Base-by-base conservation (phyloP, 2,329 filamentous ascomycete species). In the Phialemonium atrogriseum region DNA sequence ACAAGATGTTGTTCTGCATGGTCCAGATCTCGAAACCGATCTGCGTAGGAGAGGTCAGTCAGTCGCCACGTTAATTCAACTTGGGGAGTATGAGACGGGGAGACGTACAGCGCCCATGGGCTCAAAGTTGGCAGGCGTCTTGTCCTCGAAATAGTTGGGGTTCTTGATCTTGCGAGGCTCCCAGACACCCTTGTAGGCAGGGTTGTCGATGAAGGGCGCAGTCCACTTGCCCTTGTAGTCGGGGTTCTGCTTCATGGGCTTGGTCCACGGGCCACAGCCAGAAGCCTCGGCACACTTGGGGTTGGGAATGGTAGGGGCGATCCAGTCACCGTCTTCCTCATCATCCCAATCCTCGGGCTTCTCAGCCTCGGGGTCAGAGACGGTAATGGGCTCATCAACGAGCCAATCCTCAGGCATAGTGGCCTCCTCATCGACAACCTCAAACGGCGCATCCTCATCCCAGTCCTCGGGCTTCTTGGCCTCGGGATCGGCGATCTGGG, bases 281-380 rank as follows among this genome's bases (percentile, higher is more conserved):
- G 89, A 88, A 45, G 70, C 84, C 37, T 96, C 89, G 44, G 80
- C 77, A 56, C 91, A 96, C 77, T 94, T 94, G 62, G 89, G 84
- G 78, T 98, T 96, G 58, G 86, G 75, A 34, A 98, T 77, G 34
- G 80, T 87, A 36, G 89, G 91, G 32, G 88, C 67, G 46, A 94
- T 62, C 87, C 88, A 98, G 70, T 98, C 91, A 60, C 91, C 91
- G 60, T 98, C 91, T 69, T 98, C 91, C 70, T 98, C 91, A 38
- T 98, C 89, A 66, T 95, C 89, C 91, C 91, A 98, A 59, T 96
- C 91, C 66, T 94, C 88, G 41, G 91, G 91, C 81, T 96, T 98
- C 69, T 84, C 72, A 31, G 89, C 87, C 68, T 94, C 87, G 34
- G 91, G 91, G 67, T 98, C 91, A 36, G 88, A 75, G 39, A 96